Base-by-base conservation (phyloP, 2,329 filamentous ascomycete genomes). In the Aureobasidium sp. region DNA sequence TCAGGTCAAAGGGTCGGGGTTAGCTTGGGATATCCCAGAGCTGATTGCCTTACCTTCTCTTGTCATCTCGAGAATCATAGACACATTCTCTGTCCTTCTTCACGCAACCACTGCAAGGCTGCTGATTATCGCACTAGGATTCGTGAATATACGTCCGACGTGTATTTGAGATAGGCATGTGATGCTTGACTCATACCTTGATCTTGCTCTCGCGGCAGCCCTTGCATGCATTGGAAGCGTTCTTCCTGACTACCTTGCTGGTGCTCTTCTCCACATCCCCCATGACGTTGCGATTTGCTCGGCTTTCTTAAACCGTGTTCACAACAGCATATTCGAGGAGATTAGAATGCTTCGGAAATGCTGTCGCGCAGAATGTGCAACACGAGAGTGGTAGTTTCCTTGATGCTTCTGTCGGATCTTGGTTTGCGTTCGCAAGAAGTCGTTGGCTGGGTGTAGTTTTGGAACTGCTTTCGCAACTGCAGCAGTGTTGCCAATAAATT, bases 51-150 rank as follows among this genome's bases (percentile, higher is more conserved):
- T 64, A 69, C 71, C 70, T 71, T 50, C 71, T 66, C 50, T 68
- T 71, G 61, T 73, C 71, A 47, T 71, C 66, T 5, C 66, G 48
- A 20, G 57, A 59, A 39, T 70, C 66, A 46, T 73, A 73, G 5
- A 60, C 62, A 51, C 71, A 69, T 17, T 65, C 64, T 43, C 65
- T 68, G 2, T 63, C 65, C 34, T 68, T 72, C 48, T 59, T 67
- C 1, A 43, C 26, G 51, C 71, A 73, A 47, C 66, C 70, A 20
- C 50, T 59, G 39, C 65, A 67, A 29, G 65, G 65, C 26, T 46
- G 59, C 15, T 46, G 51, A 12, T 63, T 64, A 62, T 67, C 65
- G 56, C 65, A 67, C 60, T 66, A 12, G 2, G n/a, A 13, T 12
- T 26, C 20, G 29, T 51, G 26, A 63, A n/a, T 3, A 46, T 1